These are phyloP conservation scores for Nasturtium officinale DNA, from an alignment of 345 rosid species.

Conservation along the genomic window DNA sequence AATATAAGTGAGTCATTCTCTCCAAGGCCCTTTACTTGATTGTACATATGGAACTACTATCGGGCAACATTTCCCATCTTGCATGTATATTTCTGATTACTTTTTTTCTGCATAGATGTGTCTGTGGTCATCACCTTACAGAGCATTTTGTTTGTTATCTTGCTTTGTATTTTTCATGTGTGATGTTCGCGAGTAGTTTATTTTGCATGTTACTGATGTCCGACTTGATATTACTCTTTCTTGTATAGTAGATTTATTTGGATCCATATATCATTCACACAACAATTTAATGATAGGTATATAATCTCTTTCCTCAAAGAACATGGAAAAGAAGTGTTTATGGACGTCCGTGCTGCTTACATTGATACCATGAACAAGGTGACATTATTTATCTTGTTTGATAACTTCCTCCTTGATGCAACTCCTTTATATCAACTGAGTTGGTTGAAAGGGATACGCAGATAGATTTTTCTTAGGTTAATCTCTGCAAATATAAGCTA, in stretches of 20 bases:
- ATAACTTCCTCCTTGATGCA: slow-evolving; percentile 11
- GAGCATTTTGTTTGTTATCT: background rate
- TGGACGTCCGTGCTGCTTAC: slow-evolving; percentile 90
- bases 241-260: slow-evolving; percentile 10
- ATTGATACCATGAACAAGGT: slow-evolving; percentile 99
- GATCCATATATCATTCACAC: slow-evolving; percentile 9
- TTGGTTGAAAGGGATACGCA: slow-evolving; percentile 11
- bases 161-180: background rate
- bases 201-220: slow-evolving; percentile 18
- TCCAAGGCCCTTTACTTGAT: background rate
- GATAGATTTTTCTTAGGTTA: slow-evolving; percentile 8
- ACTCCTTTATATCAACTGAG: background rate
- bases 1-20: slow-evolving; percentile 74
- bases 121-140: slow-evolving; percentile 20
- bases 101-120: slow-evolving; percentile 10
- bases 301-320: slow-evolving; percentile 82
- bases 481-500: background rate
- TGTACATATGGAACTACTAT: slow-evolving; percentile 16
- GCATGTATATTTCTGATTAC: background rate
- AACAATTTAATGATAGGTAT: slow-evolving; percentile 57
- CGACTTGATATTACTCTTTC: slow-evolving; percentile 17
- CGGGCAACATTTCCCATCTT: slow-evolving; percentile 14
- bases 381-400: slow-evolving; percentile 32
- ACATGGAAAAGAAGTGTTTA: slow-evolving; percentile 87
- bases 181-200: slow-evolving; percentile 5